phyloP scores from a whole-genome alignment of 78 protist genomes.

The Dictyostelium brefeldianum region DNA sequence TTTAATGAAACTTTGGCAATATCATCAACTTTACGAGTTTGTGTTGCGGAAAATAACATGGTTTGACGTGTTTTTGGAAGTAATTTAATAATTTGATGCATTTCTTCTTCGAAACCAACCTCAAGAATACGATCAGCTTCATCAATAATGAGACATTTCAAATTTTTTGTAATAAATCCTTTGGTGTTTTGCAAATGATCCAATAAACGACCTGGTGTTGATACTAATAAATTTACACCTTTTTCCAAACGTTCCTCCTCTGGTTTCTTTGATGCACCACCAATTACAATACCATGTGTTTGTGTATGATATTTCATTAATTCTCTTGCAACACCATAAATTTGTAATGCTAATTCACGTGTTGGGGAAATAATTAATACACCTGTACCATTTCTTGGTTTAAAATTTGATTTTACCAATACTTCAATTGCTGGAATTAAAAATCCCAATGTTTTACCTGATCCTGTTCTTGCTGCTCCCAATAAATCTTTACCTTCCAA shows the following conservation, averaged over 20 bases:
- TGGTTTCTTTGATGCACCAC: conserved; percentile 93
- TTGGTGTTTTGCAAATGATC: conserved; percentile 97
- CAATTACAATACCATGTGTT: conserved; percentile 97
- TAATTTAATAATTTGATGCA: conserved; percentile 93
- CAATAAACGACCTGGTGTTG: conserved; percentile 99
- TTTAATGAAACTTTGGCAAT: conserved; percentile 93
- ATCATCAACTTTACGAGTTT: conserved; percentile 96
- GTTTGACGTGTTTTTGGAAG: conserved; percentile 98
- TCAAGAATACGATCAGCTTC: conserved; percentile 99
- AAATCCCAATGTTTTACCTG: conserved; percentile 98
- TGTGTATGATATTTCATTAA: conserved; percentile 90
- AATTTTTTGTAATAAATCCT: conserved; percentile 93
- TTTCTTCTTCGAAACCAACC: conserved; percentile 97
- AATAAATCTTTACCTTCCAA: conserved; percentile 96
- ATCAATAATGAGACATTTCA: conserved; percentile 96
- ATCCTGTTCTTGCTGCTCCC: conserved; percentile 98
- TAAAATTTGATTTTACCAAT: conserved; percentile 83
- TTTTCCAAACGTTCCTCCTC: conserved; percentile 95
- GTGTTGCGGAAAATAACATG: conserved; percentile 99
- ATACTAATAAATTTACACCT: conserved; percentile 97
- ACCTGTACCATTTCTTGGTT: conserved; percentile 92
- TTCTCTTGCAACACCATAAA: conserved; percentile 89
- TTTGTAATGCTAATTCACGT: conserved; percentile 97
- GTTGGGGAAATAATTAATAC: conserved; percentile 92
- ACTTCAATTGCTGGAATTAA: conserved; percentile 97